A percentile compares a stretch with the other conserved stretches of the same genome.
These are phyloP conservation scores for Favolaschia claudopus DNA, from an alignment of 768 basidiomycete species.

Conservation along the genomic window DNA sequence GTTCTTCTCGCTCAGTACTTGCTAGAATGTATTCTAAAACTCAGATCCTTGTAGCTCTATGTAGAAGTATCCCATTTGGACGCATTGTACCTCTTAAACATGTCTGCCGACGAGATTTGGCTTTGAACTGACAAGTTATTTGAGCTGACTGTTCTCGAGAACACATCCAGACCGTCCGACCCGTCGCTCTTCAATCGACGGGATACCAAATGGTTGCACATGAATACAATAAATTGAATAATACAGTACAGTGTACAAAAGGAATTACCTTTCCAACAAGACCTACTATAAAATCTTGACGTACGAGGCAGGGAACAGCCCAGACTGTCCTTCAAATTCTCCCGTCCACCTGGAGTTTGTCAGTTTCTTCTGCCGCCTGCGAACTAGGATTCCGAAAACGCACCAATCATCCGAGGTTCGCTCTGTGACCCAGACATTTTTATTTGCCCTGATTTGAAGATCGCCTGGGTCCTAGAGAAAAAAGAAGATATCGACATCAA, in stretches of 20 bases:
- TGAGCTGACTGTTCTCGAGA: no score
- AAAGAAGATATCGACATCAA: constrained; percentile 1
- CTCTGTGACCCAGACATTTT: constrained; percentile 69
- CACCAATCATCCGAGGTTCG: constrained; percentile 81
- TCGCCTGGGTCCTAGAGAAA: constrained; percentile 70
- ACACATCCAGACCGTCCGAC: no score
- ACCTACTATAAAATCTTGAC: constrained; percentile 59
- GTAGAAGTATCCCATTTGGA: no score
- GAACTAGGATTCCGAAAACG: constrained; percentile 30
- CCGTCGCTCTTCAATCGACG: no score
- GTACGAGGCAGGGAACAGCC: constrained; percentile 74
- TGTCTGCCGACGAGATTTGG: no score
- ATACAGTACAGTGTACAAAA: neutral
- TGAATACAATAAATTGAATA: no score
- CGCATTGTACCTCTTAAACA: no score
- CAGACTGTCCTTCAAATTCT: constrained; percentile 61
- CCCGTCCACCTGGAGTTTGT: constrained; percentile 87
- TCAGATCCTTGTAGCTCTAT: no score
- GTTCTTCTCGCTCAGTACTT: constrained; percentile 1
- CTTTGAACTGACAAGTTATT: no score
- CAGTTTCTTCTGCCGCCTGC: neutral
- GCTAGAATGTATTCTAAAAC: no score
- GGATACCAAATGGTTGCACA: no score
- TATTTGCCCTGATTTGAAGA: constrained; percentile 62
- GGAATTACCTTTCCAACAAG: constrained; percentile 1